Evolutionary conservation across 2,329 filamentous ascomycete species (phyloP), one percentile per base, ranked within the genome.

Genomic region (Phialemoniopsis sp.): DNA sequence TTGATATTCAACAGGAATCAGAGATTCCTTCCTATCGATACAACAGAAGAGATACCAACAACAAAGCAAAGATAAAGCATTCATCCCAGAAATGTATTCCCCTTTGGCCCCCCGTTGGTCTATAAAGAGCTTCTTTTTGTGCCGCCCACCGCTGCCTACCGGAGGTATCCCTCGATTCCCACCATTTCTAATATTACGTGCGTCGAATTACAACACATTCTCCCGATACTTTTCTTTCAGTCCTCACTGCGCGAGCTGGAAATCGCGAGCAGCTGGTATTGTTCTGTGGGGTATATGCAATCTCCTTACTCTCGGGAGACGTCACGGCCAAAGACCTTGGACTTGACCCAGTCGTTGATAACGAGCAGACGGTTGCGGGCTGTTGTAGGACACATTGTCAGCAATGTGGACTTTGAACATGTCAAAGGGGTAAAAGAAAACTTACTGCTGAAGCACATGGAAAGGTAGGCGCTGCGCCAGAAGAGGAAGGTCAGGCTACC

Each of bases 381-480:
- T 94, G 48, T 34, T 28, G 31, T 12, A 34, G 21, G 44, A 42
- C 31, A 44, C 40, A 49, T 48, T 10, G 21, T 26, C 21, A 26
- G 21, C 21, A 26, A 53, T 37, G 29, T 50, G 47, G 15, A n/a
- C 16, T 29, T 6, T 2, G 7, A 32, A 8, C 17, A 12, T 5
- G 13, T 4, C 33, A 17, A 21, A 8, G 32, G 34, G 28, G 21
- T 19, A 15, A 29, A 37, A 36, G 15, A 28, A 44, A 51, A 86
- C 88, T 82, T 78, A 93, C 89, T 90, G 82, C 90, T 97, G 67
- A 98, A 98, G 80, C 91, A 96, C 93, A 98, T 98, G 76, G 89
- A 96, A 64, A 98, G 73, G 67, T 98, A 98, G 40, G 91, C 93
- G 60, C 87, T 94, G 63, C 90, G 80, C 93, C 93, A 98, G 81